Conservation (phyloP, 225 moss, liverwort and hornwort species). For the Ulota crispa region DNA sequence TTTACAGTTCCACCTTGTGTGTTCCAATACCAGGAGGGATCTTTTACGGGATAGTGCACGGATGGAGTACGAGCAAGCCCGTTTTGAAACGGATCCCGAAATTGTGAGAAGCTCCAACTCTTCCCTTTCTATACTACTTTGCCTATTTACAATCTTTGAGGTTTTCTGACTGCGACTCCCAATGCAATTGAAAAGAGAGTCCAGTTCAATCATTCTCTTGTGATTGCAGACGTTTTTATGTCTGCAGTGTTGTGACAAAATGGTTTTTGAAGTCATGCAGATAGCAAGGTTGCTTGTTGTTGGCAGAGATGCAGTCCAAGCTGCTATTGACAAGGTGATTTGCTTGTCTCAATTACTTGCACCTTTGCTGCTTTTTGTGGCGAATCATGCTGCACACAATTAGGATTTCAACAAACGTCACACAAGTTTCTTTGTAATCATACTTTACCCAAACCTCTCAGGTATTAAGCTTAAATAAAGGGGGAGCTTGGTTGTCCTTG, state of each 20-base stretch:
- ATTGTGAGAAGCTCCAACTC: slow-evolving; percentile 31
- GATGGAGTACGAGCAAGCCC: slow-evolving; percentile 76
- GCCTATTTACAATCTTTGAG: no score
- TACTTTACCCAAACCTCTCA: no score
- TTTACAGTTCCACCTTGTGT: background rate
- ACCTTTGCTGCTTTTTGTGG: no score
- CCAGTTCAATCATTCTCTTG: background rate
- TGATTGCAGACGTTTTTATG: background rate
- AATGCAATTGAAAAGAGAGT: no score
- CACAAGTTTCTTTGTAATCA: no score
- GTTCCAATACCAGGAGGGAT: slow-evolving; percentile 55
- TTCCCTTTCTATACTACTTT: background rate
- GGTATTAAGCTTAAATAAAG: no score
- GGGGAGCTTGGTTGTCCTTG: no score
- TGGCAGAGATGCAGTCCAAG: slow-evolving; percentile 74
- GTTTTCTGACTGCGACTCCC: no score
- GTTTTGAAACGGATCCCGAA: slow-evolving; percentile 75
- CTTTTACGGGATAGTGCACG: slow-evolving; percentile 80
- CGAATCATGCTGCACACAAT: no score
- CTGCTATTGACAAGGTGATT: slow-evolving; percentile 67
- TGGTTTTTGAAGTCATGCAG: slow-evolving; percentile 33
- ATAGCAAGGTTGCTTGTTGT: slow-evolving; percentile 74
- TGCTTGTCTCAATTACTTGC: background rate
- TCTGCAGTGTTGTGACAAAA: background rate
- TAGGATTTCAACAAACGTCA: no score